Evolutionary conservation across 306 rosid species (phyloP), one percentile per base, ranked within the genome.

Genomic region (Geum urbanum): DNA sequence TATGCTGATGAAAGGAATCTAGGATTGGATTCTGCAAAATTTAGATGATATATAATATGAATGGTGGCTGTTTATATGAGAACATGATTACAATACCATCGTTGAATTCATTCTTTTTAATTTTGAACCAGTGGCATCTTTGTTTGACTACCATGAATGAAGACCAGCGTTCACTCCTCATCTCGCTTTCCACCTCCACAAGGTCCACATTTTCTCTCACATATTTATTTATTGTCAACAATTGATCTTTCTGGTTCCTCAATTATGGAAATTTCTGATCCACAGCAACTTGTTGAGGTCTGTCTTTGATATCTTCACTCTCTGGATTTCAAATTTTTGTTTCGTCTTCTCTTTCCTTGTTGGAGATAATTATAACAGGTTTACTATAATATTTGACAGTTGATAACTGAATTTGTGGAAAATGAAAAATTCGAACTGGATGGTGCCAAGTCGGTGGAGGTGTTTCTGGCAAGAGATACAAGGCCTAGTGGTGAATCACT

Each of bases 401-500:
- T 87, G 79, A 83, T 90, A 35, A 61, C 72, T 53, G 96, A 86
- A 43, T 92, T 92, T 74, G 86, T 77, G 44, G 76, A 76, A 79
- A 84, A 83, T 56, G 88, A 94, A 76, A 74, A 67, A 62, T 87
- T 94, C 70, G 47, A 69, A 8, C 70, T 87, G 47, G 74, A 81
- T 74, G 89, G 88, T 55, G 79, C 58, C 7, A 75, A 69, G 43
- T 67, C 74, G 1, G 87, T 84, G 8, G 81, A 84, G 77, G 67
- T 94, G 63, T 81, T 94, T 74, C 53, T 90, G 73, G 98, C 90
- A 63, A 84, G 98, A 81, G 98, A 94, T 86, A 94, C 98, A 0
- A 88, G 98, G 70, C 97, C 97, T 2, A 91, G 98, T 63, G 98
- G 98, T 15, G 84, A 67, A 37, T 81, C 79, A 67, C 85, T 94